Conservation (phyloP, 1,284 basidiomycete genomes). For the Meira nashicola region DNA sequence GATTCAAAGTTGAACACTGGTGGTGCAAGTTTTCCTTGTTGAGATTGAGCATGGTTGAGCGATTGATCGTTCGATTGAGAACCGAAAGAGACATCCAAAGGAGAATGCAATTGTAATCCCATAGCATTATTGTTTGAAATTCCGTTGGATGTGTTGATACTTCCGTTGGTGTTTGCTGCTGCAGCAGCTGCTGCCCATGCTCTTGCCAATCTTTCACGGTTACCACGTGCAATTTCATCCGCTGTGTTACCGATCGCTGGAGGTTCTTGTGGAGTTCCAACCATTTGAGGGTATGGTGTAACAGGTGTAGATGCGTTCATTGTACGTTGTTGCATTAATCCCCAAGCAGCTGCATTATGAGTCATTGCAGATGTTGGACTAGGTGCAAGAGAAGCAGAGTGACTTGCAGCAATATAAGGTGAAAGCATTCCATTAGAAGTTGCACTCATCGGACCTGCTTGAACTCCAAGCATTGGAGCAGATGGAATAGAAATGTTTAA, state of each 20-base stretch:
- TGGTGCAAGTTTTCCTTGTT: not conserved
- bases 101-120: not conserved
- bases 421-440: constrained; percentile 1
- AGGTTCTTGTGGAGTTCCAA: constrained; percentile 25
- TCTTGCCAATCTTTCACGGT: constrained; percentile 39
- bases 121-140: not conserved
- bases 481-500: constrained; percentile 43
- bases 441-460: not conserved
- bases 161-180: too few species aligned
- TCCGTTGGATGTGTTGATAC: too few species aligned
- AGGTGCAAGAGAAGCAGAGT: constrained; percentile 25
- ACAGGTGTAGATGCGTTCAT: constrained; percentile 32
- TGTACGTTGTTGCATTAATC: constrained; percentile 39
- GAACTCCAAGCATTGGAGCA: constrained; percentile 19
- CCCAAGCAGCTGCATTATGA: constrained; percentile 27
- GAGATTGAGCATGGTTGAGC: not conserved
- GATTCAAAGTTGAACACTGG: not conserved
- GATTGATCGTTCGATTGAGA: not conserved
- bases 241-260: constrained; percentile 29
- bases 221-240: constrained; percentile 28
- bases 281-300: constrained; percentile 37
- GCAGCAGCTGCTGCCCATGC: constrained; percentile 26
- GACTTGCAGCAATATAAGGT: constrained; percentile 7
- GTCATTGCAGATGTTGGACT: constrained; percentile 16
- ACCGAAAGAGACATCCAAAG: not conserved